Percentiles rank a stretch among this genome's conserved stretches.
Evolutionary conservation across 176 grass and related monocot genomes (phyloP).

Genomic region (sorghum (Sorghum bicolor)): Sorghum_bicolor_NCBIv3 NC_012879.2:9675001-9675500

Average conservation of each 20-base stretch:
- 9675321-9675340: constrained; percentile 11
- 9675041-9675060: no score
- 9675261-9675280: neutral
- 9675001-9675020: no score
- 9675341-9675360: neutral
- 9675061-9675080: no score
- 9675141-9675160: no score
- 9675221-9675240: neutral
- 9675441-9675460: constrained; percentile 52
- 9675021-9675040: no score
- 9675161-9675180: neutral
- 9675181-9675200: neutral
- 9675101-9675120: no score
- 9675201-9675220: neutral
- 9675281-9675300: neutral
- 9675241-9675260: neutral
- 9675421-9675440: constrained; percentile 48
- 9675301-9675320: neutral
- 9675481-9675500: neutral
- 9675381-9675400: constrained; percentile 56
- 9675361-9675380: constrained; percentile 58
- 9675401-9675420: constrained; percentile 48
- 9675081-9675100: no score
- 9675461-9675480: neutral
- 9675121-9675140: no score